A percentile compares a stretch with the other conserved stretches of the same genome.
phyloP scores from a whole-genome alignment of 441 rosid species.

The Euphorbia schlechtendalii region DNA sequence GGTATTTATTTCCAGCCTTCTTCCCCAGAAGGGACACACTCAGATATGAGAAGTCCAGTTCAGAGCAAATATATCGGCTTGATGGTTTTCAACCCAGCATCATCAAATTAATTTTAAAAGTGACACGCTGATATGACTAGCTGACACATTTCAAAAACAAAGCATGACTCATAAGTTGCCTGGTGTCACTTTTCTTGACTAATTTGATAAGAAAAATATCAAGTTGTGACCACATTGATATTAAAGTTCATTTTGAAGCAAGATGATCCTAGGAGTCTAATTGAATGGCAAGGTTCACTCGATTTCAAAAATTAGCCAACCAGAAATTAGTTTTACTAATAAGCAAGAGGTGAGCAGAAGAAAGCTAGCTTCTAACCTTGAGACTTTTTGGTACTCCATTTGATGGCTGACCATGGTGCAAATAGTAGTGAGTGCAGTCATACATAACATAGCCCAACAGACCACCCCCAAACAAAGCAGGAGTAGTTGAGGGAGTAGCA shows the following conservation, averaged over 20 bases:
- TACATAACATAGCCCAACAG: constrained; percentile 89
- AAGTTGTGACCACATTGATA: not conserved
- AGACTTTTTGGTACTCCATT: constrained; percentile 47
- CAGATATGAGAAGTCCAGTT: too few species aligned
- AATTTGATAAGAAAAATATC: not conserved
- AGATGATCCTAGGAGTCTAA: not conserved
- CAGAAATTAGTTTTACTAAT: too few species aligned
- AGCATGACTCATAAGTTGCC: not conserved
- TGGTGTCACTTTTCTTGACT: not conserved
- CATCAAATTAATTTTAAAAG: not conserved
- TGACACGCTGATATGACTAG: not conserved
- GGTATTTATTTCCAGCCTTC: too few species aligned
- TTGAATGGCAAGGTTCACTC: not conserved
- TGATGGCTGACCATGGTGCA: constrained; percentile 92
- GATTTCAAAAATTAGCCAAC: not conserved
- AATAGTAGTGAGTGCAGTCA: constrained; percentile 83
- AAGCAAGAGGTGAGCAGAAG: not conserved
- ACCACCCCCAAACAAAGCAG: constrained; percentile 86
- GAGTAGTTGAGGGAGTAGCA: constrained; percentile 65
- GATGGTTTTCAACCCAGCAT: not conserved
- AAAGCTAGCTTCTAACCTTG: constrained; percentile 45
- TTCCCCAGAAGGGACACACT: too few species aligned
- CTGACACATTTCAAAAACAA: not conserved
- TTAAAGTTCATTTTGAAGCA: not conserved
- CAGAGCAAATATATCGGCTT: too few species aligned